Percentiles rank a stretch among this genome's conserved stretches.
Evolutionary conservation across 345 rosid genomes (phyloP).

Genomic region (Chamaenerion angustifolium): DNA sequence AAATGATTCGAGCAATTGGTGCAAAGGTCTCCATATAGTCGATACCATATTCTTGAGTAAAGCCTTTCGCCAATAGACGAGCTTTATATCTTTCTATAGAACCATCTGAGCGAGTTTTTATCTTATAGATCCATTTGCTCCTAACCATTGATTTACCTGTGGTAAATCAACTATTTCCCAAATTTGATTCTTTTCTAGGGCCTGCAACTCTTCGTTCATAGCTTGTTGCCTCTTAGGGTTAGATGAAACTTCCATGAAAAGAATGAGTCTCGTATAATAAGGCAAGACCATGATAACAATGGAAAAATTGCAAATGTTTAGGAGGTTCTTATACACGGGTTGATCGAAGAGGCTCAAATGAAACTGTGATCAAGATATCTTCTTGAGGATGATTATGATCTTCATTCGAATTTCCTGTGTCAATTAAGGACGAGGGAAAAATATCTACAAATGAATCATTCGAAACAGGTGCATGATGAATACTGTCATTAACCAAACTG

Average conservation of each 20-base stretch:
- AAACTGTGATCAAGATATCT: no score
- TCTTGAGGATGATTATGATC: no score
- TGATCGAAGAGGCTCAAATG: background rate
- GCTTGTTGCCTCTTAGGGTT: background rate
- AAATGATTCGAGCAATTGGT: background rate
- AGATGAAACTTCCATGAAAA: background rate
- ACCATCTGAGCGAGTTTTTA: background rate
- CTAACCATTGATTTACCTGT: background rate
- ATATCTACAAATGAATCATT: no score
- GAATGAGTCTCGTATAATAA: background rate
- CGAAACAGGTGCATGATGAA: no score
- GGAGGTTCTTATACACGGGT: background rate
- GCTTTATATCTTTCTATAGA: no score
- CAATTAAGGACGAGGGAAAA: no score
- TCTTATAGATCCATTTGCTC: slow-evolving; percentile 3
- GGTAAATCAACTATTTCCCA: background rate
- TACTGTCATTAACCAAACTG: no score
- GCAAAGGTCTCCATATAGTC: slow-evolving; percentile 1
- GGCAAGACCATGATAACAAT: background rate
- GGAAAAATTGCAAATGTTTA: background rate
- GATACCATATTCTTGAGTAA: slow-evolving; percentile 3
- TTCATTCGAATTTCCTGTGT: no score
- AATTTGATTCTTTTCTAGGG: background rate
- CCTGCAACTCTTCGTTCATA: background rate
- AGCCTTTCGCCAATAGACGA: no score